Evolutionary conservation across 148 eudicot genomes (phyloP).

Genomic region (Diospyros lotus): DNA sequence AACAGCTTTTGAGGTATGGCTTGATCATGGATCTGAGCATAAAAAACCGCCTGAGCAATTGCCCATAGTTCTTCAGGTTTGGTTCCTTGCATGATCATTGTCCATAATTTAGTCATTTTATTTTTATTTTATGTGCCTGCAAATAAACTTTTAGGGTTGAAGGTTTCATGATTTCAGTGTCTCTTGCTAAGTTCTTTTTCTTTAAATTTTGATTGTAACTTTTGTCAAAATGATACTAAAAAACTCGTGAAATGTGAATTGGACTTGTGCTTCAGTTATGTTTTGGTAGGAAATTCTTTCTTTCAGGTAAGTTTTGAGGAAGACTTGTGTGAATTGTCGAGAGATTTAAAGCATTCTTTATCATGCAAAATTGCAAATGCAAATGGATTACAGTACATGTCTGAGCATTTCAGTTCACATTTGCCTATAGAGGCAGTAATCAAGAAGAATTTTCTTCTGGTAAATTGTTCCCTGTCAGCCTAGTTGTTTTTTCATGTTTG

Average conservation of each 20-base stretch:
- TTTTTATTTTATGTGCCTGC: background rate
- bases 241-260: background rate
- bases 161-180: conserved; percentile 12
- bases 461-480: background rate
- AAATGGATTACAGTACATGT: background rate
- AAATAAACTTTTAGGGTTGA: conserved; percentile 4
- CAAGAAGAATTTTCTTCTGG: background rate
- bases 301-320: too few species aligned
- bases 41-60: conserved; percentile 91
- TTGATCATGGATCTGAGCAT: conserved; percentile 85
- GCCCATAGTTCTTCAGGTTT: conserved; percentile 93
- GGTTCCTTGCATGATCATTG: conserved; percentile 1
- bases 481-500: background rate
- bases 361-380: background rate
- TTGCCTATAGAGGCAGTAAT: background rate
- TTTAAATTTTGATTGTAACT: conserved; percentile 16
- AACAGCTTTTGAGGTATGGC: conserved; percentile 95
- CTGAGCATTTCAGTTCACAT: conserved; percentile 1
- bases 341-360: conserved; percentile 2
- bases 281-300: background rate
- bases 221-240: too few species aligned
- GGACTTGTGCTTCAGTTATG: background rate
- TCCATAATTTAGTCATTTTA: conserved; percentile 4
- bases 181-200: conserved; percentile 9
- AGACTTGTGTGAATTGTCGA: background rate